Base-by-base conservation (phyloP, 805 yeast species). In the Hanseniaspora clermontiae region DNA sequence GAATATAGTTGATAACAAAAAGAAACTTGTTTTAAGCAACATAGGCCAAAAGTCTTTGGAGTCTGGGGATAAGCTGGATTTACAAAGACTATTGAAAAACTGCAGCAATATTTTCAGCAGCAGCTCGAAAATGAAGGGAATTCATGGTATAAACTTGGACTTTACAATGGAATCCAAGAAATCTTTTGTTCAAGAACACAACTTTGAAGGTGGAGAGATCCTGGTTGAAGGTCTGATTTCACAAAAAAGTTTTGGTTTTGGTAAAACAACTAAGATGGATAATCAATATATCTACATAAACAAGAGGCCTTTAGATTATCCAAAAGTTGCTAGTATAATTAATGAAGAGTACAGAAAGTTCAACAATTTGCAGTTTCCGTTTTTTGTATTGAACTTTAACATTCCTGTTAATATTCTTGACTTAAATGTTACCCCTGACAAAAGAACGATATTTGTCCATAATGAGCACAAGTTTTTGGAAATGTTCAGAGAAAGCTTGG, bases 341-440 rank as follows among this genome's bases (percentile, higher is more conserved):
- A 87, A 83, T 60, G 96, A 89, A 58, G 77, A 79, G 1, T 93
- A 87, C 70, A 81, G 79, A 60, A 73, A 74, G 39, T 87, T 77
- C 67, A 90, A 89, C 61, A 76, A 79, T 62, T 72, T 81, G 4
- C 96, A 89, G 63, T 76, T 66, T 53, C 97, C 97, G 0, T 78
- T 80, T 11, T 73, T 85, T 50, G 73, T 88, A 2, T 62, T 87
- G 2, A 75, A 93, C 66, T 61, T 93, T 20, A 63, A 64, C 14
- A 65, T 87, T 6, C 74, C 77, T 43, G 73, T 84, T 0, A 62
- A 64, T 29, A 70, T 73, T 40, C 59, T 83, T n/a, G 98, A 93
- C 68, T 75, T 93, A 19, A 93, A 93, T 67, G 85, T 93, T 1
- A 83, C 96, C 0, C 97, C 98, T 0, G 97, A 93, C 66, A 93